phyloP scores from a whole-genome alignment of 352 stramenopile genomes.

The Phytophthora sojae region DNA sequence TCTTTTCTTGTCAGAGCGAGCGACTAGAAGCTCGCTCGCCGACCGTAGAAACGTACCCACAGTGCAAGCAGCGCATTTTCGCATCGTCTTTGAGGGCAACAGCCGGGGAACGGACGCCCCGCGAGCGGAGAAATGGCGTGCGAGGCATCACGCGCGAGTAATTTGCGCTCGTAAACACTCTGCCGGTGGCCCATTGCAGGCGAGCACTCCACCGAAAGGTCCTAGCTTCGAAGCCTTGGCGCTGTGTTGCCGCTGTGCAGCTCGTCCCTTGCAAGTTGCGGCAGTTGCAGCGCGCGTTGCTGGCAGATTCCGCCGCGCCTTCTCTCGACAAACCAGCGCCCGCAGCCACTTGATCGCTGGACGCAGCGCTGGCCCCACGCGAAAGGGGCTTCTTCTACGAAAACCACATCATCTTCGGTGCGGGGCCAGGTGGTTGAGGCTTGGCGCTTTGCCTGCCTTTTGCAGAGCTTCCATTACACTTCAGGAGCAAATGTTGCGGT shows the following conservation, averaged over 20 bases:
- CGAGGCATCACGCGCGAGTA: not conserved
- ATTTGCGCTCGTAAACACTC: constrained; percentile 19
- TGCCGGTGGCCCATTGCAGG: no score
- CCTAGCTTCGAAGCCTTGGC: no score
- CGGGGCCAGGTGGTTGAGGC: not conserved
- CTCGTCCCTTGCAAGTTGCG: not conserved
- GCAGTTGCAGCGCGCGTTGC: not conserved
- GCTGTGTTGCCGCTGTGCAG: no score
- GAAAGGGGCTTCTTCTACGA: not conserved
- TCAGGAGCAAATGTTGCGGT: constrained; percentile 1
- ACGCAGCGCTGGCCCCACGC: constrained; percentile 2
- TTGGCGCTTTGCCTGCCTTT: not conserved
- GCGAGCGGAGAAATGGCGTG: constrained; percentile 7
- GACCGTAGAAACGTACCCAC: constrained; percentile 4
- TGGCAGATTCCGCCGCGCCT: constrained; percentile 6
- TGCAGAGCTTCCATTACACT: not conserved
- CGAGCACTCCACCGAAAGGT: not conserved
- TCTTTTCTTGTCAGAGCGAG: not conserved
- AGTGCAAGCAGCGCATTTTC: not conserved
- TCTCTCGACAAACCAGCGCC: constrained; percentile 4
- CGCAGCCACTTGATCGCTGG: constrained; percentile 12
- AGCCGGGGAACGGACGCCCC: constrained; percentile 12
- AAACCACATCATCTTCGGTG: not conserved
- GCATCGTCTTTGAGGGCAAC: constrained; percentile 4
- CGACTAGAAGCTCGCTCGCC: not conserved